Evolutionary conservation across 495 filamentous ascomycete species (phyloP), one percentile per base, ranked within the genome.

Genomic region (Aspergillus bertholletiae): DNA sequence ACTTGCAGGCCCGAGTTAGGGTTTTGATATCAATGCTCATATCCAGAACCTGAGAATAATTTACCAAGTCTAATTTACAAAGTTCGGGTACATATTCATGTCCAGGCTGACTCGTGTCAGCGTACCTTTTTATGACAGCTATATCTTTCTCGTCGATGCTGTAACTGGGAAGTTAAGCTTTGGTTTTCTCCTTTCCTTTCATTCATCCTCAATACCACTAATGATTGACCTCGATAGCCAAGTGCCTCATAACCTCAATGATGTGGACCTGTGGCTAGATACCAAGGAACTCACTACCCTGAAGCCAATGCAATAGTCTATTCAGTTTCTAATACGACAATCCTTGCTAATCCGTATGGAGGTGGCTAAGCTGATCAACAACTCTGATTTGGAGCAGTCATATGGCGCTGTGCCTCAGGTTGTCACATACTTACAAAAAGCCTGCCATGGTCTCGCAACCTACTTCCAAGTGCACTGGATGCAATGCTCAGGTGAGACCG

Each of bases 131-230:
- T n/a, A n/a, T n/a, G n/a, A n/a, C n/a, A n/a, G n/a, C n/a, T n/a
- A n/a, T n/a, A n/a, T n/a, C n/a, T n/a, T n/a, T n/a, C n/a, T n/a
- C n/a, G n/a, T n/a, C n/a, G n/a, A n/a, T n/a, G n/a, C n/a, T n/a
- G n/a, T n/a, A n/a, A n/a, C n/a, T n/a, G n/a, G 22, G 71, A 80
- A 18, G 68, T 78, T 27, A 65, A 80, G 13, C 53, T 84, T 20
- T 85, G 82, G 82, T 45, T 37, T 80, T 0, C 81, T 83, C 51
- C 22, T n/a, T 11, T 40, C 37, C 3, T 13, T 40, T 20, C 15
- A 40, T 13, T 40, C 37, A 18, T 40, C 37, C 15, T 40, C 37
- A 40, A 40, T 40, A n/a, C 37, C 37, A 6, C 17, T 40, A 20
- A n/a, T 40, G 17, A 17, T 40, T 6, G 15, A 8, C 37, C 18